Percentiles rank a stretch among this genome's conserved stretches.
Conservation (phyloP, 2,329 filamentous ascomycete genomes). For the Cladosporium halotolerans region DNA sequence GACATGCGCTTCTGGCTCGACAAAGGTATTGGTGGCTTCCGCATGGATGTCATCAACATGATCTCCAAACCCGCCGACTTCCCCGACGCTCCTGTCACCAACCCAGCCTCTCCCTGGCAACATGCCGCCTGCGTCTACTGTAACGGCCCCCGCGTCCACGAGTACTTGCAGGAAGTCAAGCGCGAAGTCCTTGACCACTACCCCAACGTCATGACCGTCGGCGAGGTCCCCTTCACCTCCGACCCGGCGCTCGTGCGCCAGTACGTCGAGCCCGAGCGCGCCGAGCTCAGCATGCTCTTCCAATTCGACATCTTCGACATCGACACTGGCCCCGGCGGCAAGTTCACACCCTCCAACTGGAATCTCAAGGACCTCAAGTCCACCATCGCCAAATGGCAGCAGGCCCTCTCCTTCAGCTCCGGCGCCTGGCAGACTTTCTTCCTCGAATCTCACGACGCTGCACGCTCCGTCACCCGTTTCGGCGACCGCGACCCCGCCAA, state of each 20-base stretch:
- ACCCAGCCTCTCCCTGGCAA: constrained; percentile 14
- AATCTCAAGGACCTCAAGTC: constrained; percentile 40
- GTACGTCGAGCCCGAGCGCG: constrained; percentile 45
- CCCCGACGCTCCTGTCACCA: constrained; percentile 15
- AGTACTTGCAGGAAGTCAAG: constrained; percentile 40
- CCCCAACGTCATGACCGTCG: constrained; percentile 45
- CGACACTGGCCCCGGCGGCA: constrained; percentile 41
- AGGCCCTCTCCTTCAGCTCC: constrained; percentile 50
- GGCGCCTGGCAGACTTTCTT: constrained; percentile 57
- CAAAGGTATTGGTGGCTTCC: constrained; percentile 53
- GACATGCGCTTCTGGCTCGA: constrained; percentile 68
- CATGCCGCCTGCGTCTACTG: constrained; percentile 14
- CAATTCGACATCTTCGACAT: constrained; percentile 58
- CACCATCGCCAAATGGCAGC: constrained; percentile 52
- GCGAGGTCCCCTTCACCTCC: constrained; percentile 43
- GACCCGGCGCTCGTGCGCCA: constrained; percentile 44
- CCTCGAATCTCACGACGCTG: constrained; percentile 60
- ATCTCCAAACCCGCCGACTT: constrained; percentile 18
- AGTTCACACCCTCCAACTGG: constrained; percentile 47
- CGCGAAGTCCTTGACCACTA: constrained; percentile 34
- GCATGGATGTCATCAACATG: constrained; percentile 26
- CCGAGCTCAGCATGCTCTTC: constrained; percentile 64
- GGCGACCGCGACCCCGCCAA: constrained; percentile 43
- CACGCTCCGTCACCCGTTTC: constrained; percentile 52
- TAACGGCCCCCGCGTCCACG: constrained; percentile 38